Conservation (phyloP, 163 green algal species). For the Scenedesmus sp. region DNA sequence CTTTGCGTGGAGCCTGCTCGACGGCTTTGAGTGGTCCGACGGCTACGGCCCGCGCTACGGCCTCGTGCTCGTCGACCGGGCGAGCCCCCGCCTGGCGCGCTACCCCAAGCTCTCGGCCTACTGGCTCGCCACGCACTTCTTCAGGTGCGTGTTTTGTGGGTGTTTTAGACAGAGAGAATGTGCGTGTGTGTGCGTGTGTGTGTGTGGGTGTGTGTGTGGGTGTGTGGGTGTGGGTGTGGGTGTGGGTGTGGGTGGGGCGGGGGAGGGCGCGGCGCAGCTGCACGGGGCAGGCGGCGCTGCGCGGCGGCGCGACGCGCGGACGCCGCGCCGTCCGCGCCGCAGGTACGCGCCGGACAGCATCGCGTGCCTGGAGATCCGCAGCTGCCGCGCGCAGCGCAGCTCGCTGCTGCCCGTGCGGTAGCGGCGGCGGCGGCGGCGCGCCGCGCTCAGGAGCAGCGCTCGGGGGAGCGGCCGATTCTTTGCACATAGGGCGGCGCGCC, state of each 20-base stretch:
- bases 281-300: no score
- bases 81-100: not conserved
- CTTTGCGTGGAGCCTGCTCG: constrained; percentile 58
- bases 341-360: constrained; percentile 35
- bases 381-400: constrained; percentile 11
- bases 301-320: no score
- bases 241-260: no score
- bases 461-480: no score
- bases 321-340: not conserved
- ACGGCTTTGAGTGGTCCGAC: constrained; percentile 72
- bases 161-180: no score
- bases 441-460: no score
- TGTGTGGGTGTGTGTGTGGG: no score
- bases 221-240: no score
- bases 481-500: no score
- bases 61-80: constrained; percentile 65
- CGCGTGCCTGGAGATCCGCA: constrained; percentile 40
- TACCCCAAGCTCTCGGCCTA: constrained; percentile 46
- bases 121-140: constrained; percentile 44
- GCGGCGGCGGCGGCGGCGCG: not conserved
- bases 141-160: constrained; percentile 32
- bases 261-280: no score
- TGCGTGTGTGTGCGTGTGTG: no score
- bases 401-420: constrained; percentile 18
- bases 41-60: constrained; percentile 75